Base-by-base conservation (phyloP, 2,329 filamentous ascomycete species). In the Ophiostoma sp. region DNA sequence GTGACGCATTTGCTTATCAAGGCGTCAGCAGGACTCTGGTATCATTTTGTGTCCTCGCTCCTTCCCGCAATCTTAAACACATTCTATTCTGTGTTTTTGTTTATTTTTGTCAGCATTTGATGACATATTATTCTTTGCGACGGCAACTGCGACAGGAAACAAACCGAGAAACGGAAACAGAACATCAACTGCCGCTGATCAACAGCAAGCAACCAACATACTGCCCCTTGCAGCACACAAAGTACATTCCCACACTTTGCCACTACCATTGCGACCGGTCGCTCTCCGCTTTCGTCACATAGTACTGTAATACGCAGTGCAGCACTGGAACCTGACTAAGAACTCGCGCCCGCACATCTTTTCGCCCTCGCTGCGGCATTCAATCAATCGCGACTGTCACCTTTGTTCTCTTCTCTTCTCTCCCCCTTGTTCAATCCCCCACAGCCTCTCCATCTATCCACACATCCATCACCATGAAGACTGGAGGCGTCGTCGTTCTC, bases 401-500 rank as follows among this genome's bases (percentile, higher is more conserved):
- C 23, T 33, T 31, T 27, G 39, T 8, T 6, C 10, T 15, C 11
- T 7, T 17, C 27, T 20, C 27, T 35, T 33, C 5, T 48, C 23
- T 31, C 27, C 4, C 27, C 17, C 52, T 11, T 20, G 2, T 17
- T n/a, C 44, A 48, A 20, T 15, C 17, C 44, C 10, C 7, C 36
- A 31, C 44, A 48, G 27, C 23, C n/a, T 48, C n/a, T 54, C n/a
- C n/a, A 10, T 8, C 20, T 54, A 23, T 33, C 33, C 17, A 64
- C 36, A 54, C 66, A 15, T 70, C 71, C 66, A 27, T 68, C 73
- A 81, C 74, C 72, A 89, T 89, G 85, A 84, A 84, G 73, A 81
- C 86, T 68, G 83, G 85, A 74, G 88, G 89, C 77, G 85, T 89
- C 73, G 87, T 94, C 81, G 85, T 93, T 78, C 88, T 96, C 77